These are phyloP conservation scores for Cryoendolithus antarcticus DNA, from an alignment of 2,329 filamentous ascomycete species.

Conservation along the genomic window DNA sequence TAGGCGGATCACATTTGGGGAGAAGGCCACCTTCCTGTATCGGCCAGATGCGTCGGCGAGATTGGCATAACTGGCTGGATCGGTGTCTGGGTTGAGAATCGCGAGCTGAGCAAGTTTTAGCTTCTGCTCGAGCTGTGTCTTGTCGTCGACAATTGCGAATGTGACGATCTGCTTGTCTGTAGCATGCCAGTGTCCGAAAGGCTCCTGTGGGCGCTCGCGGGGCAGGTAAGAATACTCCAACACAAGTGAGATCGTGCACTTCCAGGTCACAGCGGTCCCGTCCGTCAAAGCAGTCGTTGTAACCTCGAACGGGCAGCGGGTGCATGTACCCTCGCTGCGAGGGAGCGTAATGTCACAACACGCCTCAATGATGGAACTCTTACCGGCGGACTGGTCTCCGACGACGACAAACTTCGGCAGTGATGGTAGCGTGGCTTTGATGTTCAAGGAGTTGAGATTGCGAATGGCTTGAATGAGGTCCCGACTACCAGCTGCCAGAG, in stretches of 20 bases:
- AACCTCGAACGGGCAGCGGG: constrained; percentile 66
- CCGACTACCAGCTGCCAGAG: constrained; percentile 52
- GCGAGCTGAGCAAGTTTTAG: constrained; percentile 67
- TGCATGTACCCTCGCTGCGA: constrained; percentile 60
- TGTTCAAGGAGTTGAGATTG: constrained; percentile 58
- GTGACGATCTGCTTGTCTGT: constrained; percentile 27
- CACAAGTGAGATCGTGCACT: constrained; percentile 50
- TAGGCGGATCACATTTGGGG: constrained; percentile 67
- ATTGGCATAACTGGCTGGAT: too few species aligned
- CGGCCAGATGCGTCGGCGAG: too few species aligned
- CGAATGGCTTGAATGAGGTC: constrained; percentile 53
- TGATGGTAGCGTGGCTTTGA: constrained; percentile 53
- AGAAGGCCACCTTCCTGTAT: too few species aligned
- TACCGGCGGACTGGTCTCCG: constrained; percentile 75
- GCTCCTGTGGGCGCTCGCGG: constrained; percentile 34
- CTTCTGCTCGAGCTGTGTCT: constrained; percentile 51
- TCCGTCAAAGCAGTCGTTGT: constrained; percentile 46
- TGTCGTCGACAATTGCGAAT: constrained; percentile 54
- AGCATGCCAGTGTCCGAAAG: not conserved
- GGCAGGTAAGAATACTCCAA: constrained; percentile 30
- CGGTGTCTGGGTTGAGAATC: constrained; percentile 53
- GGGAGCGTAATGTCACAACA: constrained; percentile 57
- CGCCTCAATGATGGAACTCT: constrained; percentile 51
- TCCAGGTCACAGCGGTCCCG: constrained; percentile 40
- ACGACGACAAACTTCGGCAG: constrained; percentile 72